Evolutionary conservation across 495 filamentous ascomycete genomes (phyloP).

Genomic region (Aspergillus sclerotiicarbonarius): DNA sequence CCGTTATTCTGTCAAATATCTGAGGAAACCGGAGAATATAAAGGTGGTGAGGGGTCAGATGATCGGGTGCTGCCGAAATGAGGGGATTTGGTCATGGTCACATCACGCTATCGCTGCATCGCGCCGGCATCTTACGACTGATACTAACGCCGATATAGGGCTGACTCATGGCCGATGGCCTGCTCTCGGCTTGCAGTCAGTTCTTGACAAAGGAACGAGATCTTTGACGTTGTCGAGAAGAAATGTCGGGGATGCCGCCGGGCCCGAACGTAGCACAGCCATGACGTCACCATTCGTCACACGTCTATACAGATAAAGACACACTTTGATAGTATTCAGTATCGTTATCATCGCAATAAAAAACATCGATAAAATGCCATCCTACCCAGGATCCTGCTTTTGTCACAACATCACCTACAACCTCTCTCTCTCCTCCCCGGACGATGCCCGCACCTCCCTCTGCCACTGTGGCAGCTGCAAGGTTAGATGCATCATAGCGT

Average conservation of each 20-base stretch:
- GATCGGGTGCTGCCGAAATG: not conserved
- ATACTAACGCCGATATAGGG: too few species aligned
- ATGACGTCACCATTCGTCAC: constrained; percentile 5
- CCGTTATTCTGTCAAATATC: too few species aligned
- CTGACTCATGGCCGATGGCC: too few species aligned
- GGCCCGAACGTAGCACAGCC: not conserved
- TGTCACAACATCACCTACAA: constrained; percentile 49
- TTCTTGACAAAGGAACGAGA: not conserved
- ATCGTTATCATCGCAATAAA: constrained; percentile 13
- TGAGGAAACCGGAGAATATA: too few species aligned
- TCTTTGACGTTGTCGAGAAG: not conserved
- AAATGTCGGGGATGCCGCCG: not conserved
- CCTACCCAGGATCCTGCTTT: constrained; percentile 47
- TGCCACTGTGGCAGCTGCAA: constrained; percentile 67
- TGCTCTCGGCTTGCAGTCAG: not conserved
- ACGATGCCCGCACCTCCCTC: constrained; percentile 61
- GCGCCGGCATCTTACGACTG: too few species aligned
- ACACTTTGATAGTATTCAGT: constrained; percentile 38
- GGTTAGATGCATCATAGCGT: constrained; percentile 28
- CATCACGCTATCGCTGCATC: not conserved
- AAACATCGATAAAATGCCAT: constrained; percentile 21
- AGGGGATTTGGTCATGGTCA: not conserved
- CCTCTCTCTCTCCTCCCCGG: constrained; percentile 41
- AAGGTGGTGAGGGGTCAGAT: not conserved
- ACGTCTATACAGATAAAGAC: not conserved